Evolutionary conservation across 2,329 filamentous ascomycete genomes (phyloP), one percentile per base, ranked within the genome.

Genomic region (Claviceps sp.): DNA sequence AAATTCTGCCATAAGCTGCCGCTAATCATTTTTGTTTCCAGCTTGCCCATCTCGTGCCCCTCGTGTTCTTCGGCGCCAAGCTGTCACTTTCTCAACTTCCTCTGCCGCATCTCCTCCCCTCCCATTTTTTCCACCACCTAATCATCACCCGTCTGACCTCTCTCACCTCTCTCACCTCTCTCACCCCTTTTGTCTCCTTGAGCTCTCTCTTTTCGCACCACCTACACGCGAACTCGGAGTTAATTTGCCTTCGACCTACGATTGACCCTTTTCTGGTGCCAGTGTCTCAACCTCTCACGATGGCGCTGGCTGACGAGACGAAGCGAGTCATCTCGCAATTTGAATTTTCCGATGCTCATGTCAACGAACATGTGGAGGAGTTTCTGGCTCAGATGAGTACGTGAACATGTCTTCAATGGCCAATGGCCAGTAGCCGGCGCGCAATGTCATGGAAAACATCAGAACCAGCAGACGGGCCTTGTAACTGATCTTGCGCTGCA

Each of bases 311-410:
- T 56, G 77, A 82, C 56, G 86, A 91, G 70, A 88, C 89, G 54
- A 82, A 83, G 76, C 81, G 80, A 63, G 81, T 96, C 62, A 86
- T 87, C 61, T 79, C 79, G 60, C 81, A 93, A 68, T 97, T 97
- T 70, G 87, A 95, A 51, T 91, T 90, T 70, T 75, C 81, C 55
- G 77, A 88, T 61, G 79, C 83, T 50, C 78, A 89, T 68, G 78
- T 96, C 63, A 88, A 88, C 67, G 79, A 77, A 62, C 86, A 82
- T 58, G 89, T 95, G 55, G 74, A 81, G 57, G 89, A 95, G 67
- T 98, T 95, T 65, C 78, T 96, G 58, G 74, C 76, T 55, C 83
- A 97, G 72, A 90, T 96, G 84, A 75, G 86, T 77, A 69, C 52
- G 70, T 67, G 1, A 30, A n/a, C 9, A 22, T 9, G 11, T 43